Conservation (phyloP, 2,329 filamentous ascomycete genomes). For the Diplodia seriata region DNA sequence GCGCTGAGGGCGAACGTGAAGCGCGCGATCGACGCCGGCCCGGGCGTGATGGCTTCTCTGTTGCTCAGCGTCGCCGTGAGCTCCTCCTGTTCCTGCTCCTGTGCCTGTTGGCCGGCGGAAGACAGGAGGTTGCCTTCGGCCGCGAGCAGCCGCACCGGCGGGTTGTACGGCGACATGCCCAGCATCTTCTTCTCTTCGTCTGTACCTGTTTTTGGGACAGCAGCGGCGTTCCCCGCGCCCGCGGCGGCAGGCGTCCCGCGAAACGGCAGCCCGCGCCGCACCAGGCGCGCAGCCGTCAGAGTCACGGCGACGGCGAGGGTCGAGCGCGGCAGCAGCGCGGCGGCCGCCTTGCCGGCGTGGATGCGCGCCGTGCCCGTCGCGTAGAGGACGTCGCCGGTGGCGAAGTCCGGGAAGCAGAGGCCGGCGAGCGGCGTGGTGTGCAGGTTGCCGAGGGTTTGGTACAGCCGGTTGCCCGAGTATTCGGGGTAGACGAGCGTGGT, state of each 20-base stretch:
- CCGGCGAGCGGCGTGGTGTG: conserved; percentile 70
- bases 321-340: conserved; percentile 68
- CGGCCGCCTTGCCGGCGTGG: conserved; percentile 69
- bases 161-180: conserved; percentile 75
- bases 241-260: conserved; percentile 62
- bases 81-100: background rate
- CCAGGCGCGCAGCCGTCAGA: conserved; percentile 66
- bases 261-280: conserved; percentile 71
- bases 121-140: conserved; percentile 59
- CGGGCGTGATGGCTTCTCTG: conserved; percentile 68
- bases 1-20: conserved; percentile 64
- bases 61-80: conserved; percentile 63
- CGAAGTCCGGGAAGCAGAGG: conserved; percentile 75
- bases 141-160: conserved; percentile 69
- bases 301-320: conserved; percentile 76
- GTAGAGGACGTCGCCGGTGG: conserved; percentile 75
- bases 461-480: conserved; percentile 83
- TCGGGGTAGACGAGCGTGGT: conserved; percentile 73
- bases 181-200: background rate
- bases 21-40: conserved; percentile 66
- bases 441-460: conserved; percentile 84
- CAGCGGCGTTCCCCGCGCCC: conserved; percentile 48
- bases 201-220: background rate
- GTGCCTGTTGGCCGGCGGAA: background rate
- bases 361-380: conserved; percentile 72